A percentile compares a stretch with the other conserved stretches of the same genome.
Evolutionary conservation across 2,329 filamentous ascomycete genomes (phyloP).

Genomic region (Fusarium xyrophilum): DNA sequence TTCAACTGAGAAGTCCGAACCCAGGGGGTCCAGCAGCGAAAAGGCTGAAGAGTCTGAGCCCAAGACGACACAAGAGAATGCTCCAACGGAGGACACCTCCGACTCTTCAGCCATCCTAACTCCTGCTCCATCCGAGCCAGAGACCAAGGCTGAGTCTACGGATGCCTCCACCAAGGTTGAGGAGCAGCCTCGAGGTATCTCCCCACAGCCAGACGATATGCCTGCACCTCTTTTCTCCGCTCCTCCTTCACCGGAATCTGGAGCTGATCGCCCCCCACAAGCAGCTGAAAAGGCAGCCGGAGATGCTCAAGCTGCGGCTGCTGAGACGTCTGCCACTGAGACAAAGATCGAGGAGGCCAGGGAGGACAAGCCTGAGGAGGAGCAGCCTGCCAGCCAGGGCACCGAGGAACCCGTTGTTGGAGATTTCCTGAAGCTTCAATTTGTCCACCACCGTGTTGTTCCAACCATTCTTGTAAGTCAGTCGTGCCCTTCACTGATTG

Average conservation of each 20-base stretch:
- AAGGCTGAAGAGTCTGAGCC: constrained; percentile 6
- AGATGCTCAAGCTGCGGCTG: not conserved
- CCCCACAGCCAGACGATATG: constrained; percentile 70
- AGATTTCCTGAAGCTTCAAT: constrained; percentile 93
- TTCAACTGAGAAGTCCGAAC: constrained; percentile 13
- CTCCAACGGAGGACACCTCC: constrained; percentile 23
- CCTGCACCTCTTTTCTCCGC: constrained; percentile 66
- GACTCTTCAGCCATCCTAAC: constrained; percentile 34
- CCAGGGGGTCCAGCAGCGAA: constrained; percentile 7
- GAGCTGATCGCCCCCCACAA: constrained; percentile 37
- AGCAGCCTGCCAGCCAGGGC: constrained; percentile 19
- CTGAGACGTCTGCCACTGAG: constrained; percentile 5
- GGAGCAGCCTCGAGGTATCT: constrained; percentile 44
- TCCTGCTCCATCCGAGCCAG: constrained; percentile 37
- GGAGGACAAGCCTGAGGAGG: constrained; percentile 17
- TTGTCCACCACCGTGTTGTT: constrained; percentile 92
- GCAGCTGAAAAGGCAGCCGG: constrained; percentile 22
- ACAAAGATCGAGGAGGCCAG: not conserved
- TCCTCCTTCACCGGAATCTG: constrained; percentile 41
- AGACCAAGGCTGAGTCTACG: constrained; percentile 21
- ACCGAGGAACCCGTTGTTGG: constrained; percentile 77
- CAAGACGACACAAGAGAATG: not conserved
- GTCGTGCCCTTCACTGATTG: not conserved
- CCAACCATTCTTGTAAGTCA: constrained; percentile 86
- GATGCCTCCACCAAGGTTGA: constrained; percentile 19